Evolutionary conservation across 768 basidiomycete genomes (phyloP).

Genomic region (Favolaschia claudopus): DNA sequence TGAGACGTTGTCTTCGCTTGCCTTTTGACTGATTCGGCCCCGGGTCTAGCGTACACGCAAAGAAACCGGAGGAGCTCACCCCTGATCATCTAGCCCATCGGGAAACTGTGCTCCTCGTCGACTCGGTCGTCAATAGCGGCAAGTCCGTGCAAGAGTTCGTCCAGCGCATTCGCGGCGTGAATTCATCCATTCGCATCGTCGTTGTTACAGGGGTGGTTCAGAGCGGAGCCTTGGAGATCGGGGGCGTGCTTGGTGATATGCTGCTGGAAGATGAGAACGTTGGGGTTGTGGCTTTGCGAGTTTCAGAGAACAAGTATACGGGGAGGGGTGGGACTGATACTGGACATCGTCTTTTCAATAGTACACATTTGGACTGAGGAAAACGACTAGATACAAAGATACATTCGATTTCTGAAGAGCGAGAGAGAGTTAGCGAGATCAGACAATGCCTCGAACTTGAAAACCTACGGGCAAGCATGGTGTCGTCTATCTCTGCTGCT

Average conservation of each 20-base stretch:
- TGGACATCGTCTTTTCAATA: constrained; percentile 32
- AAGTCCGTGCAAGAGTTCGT: constrained; percentile 31
- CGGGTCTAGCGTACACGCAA: constrained; percentile 31
- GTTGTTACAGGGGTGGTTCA: constrained; percentile 30
- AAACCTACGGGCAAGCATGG: background rate
- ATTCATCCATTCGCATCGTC: constrained; percentile 22
- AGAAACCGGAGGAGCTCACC: constrained; percentile 26
- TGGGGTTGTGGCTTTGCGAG: constrained; percentile 28
- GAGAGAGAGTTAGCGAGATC: background rate
- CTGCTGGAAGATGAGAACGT: constrained; percentile 26
- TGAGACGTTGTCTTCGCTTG: background rate
- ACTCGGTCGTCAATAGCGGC: constrained; percentile 36
- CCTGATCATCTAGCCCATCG: constrained; percentile 22
- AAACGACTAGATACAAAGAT: no score
- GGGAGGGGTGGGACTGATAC: constrained; percentile 32
- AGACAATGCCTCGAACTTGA: background rate
- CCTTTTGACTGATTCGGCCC: constrained; percentile 2
- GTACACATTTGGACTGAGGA: constrained; percentile 27
- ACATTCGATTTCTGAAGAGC: no score
- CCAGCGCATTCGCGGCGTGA: constrained; percentile 20
- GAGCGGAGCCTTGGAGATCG: constrained; percentile 22
- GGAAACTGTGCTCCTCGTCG: constrained; percentile 29
- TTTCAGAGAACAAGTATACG: constrained; percentile 33
- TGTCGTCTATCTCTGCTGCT: background rate
- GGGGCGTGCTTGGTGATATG: constrained; percentile 19